These are phyloP conservation scores for Acanthamoeba royreba DNA, from an alignment of 208 protist genomes.

Conservation along the genomic window DNA sequence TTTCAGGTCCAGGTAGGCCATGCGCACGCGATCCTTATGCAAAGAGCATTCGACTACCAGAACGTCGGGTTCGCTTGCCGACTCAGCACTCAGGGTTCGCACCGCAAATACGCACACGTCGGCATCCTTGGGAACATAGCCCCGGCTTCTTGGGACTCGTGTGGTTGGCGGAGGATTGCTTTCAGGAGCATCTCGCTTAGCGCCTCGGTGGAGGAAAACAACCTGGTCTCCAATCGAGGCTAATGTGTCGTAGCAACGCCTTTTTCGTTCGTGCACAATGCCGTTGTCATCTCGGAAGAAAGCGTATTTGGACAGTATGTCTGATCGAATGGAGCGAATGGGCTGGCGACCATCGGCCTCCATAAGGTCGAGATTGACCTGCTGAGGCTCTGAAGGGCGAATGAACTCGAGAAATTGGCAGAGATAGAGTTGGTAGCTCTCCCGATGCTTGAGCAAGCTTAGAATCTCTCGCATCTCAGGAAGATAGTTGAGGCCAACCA, in stretches of 20 bases:
- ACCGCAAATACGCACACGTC: background rate
- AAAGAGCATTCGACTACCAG: background rate
- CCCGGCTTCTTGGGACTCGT: background rate
- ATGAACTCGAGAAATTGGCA: background rate
- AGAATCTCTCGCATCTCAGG: background rate
- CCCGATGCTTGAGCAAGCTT: background rate
- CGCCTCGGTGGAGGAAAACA: too few relatives aligned
- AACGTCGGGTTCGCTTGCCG: background rate
- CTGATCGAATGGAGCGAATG: too few relatives aligned
- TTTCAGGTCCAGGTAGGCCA: background rate
- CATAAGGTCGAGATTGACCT: background rate
- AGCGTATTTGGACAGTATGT: too few relatives aligned
- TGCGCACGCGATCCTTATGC: background rate
- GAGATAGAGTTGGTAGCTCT: background rate
- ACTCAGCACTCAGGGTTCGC: background rate
- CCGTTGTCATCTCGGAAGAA: too few relatives aligned
- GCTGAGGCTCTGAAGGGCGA: background rate
- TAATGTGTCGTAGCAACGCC: too few relatives aligned
- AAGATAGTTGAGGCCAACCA: background rate
- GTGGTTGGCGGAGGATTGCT: too few relatives aligned
- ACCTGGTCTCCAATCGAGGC: too few relatives aligned
- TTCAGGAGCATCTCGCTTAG: too few relatives aligned
- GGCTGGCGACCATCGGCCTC: too few relatives aligned
- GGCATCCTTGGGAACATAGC: background rate
- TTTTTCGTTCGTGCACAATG: too few relatives aligned